phyloP scores from a whole-genome alignment of 768 basidiomycete species.

The Hortiboletus flavorubellus region DNA sequence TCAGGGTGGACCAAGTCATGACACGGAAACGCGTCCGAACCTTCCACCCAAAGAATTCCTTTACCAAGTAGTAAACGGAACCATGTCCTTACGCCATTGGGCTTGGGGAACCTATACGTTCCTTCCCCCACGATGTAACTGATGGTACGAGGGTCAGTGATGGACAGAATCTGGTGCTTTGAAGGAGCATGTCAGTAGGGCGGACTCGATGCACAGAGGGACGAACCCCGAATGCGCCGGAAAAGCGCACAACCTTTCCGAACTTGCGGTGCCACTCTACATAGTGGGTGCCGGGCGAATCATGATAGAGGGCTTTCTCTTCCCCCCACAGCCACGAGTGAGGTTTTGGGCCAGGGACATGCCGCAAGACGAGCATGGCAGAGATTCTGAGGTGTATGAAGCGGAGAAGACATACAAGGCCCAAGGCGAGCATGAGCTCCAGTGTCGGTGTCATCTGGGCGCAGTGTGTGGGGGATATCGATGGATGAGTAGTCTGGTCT shows the following conservation, averaged over 20 bases:
- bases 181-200: slow-evolving; percentile 8
- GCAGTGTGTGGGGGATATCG: neutral
- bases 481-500: neutral
- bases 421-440: slow-evolving; percentile 16
- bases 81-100: slow-evolving; percentile 60
- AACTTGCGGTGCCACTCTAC: slow-evolving; percentile 50
- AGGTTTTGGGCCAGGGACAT: slow-evolving; percentile 49
- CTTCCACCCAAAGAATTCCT: slow-evolving; percentile 67
- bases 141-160: slow-evolving; percentile 53
- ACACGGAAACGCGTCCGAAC: slow-evolving; percentile 28
- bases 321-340: slow-evolving; percentile 59
- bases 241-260: slow-evolving; percentile 53
- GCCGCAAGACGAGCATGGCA: slow-evolving; percentile 34
- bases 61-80: slow-evolving; percentile 58
- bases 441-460: slow-evolving; percentile 9
- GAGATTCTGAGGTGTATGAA: slow-evolving; percentile 35
- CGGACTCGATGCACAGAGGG: slow-evolving; percentile 1
- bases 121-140: slow-evolving; percentile 52
- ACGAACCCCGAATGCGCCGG: slow-evolving; percentile 53
- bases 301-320: slow-evolving; percentile 53
- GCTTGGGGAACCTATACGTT: slow-evolving; percentile 59
- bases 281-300: slow-evolving; percentile 50
- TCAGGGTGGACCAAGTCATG: slow-evolving; percentile 3
- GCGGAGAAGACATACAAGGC: slow-evolving; percentile 31
- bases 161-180: slow-evolving; percentile 56